Evolutionary conservation across 2,329 filamentous ascomycete species (phyloP), one percentile per base, ranked within the genome.

Genomic region (Colletotrichum sp.): DNA sequence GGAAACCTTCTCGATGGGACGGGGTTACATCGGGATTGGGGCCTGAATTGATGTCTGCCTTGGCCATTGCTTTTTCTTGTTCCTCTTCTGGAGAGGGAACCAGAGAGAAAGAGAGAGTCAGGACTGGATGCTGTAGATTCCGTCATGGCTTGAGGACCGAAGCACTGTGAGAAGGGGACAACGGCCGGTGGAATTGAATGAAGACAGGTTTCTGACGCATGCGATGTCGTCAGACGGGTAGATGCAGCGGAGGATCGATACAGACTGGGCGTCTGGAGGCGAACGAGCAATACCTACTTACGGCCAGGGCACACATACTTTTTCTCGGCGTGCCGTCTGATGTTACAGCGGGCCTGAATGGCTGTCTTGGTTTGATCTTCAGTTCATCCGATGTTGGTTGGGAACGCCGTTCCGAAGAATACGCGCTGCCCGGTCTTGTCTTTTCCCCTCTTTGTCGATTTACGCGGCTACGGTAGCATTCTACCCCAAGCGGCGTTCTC

Each of bases 1-100:
- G 72, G 68, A 74, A 74, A 74, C 72, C 24, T 61, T 55, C 36
- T 57, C 16, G 60, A 71, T 60, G 34, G 60, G 58, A 55, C 30
- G 30, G 55, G 61, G 52, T 74, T 61, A 24, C 67, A 74, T 28
- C 8, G 5, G 15, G n/a, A 36, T 61, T 30, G 52, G 67, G 52
- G 52, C 8, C 28, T 9, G 24, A 36, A n/a, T 13, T 26, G 15
- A 24, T 28, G 63, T 48, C 16, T 30, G 61, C 30, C 18, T 16
- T 32, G 9, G 12, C 58, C 38, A 21, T 48, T 16, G 30, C 16
- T 12, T 5, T 64, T 70, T 48, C 71, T 55, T 34, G 8, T 73
- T 64, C 21, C 21, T 15, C 21, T 64, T 26, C 26, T n/a, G 58
- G 0, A 64, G 32, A 21, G 34, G 9, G 60, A 64, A 32, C 18